These are phyloP conservation scores for Cronartium quercuum DNA, from an alignment of 1,284 basidiomycete species.

Conservation along the genomic window DNA sequence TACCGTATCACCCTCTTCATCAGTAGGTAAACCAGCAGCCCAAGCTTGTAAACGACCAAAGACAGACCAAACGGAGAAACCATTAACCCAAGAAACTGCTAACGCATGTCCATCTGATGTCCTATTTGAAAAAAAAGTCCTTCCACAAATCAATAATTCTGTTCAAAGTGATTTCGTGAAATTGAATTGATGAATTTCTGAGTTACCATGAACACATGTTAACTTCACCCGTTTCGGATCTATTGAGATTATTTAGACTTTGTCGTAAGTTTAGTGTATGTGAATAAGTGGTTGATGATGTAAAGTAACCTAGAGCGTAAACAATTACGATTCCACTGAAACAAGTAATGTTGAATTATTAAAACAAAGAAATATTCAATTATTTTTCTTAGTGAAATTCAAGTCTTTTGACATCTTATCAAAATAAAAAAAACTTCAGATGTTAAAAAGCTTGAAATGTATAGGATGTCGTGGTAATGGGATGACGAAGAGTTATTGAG, in stretches of 20 bases:
- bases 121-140: slow-evolving; percentile 49
- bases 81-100: slow-evolving; percentile 86
- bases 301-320: background rate
- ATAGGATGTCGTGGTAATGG: too few relatives aligned
- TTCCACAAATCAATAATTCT: too few relatives aligned
- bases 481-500: too few relatives aligned
- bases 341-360: too few relatives aligned
- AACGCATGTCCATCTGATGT: slow-evolving; percentile 91
- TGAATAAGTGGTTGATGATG: background rate
- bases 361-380: too few relatives aligned
- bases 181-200: background rate
- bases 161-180: too few relatives aligned
- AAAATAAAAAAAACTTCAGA: too few relatives aligned
- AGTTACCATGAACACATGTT: slow-evolving; percentile 28
- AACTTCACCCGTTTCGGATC: slow-evolving; percentile 2
- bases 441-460: too few relatives aligned
- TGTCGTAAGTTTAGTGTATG: background rate
- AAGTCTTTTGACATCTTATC: too few relatives aligned
- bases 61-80: slow-evolving; percentile 87
- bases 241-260: background rate
- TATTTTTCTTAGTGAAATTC: too few relatives aligned
- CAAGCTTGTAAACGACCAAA: slow-evolving; percentile 77
- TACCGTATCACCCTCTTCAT: slow-evolving; percentile 58
- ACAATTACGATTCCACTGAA: background rate
- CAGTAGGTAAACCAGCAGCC: slow-evolving; percentile 52